Evolutionary conservation across 176 grass and related monocot genomes (phyloP), one percentile per base, ranked within the genome.

Genomic region (Oryza glumipatula): DNA sequence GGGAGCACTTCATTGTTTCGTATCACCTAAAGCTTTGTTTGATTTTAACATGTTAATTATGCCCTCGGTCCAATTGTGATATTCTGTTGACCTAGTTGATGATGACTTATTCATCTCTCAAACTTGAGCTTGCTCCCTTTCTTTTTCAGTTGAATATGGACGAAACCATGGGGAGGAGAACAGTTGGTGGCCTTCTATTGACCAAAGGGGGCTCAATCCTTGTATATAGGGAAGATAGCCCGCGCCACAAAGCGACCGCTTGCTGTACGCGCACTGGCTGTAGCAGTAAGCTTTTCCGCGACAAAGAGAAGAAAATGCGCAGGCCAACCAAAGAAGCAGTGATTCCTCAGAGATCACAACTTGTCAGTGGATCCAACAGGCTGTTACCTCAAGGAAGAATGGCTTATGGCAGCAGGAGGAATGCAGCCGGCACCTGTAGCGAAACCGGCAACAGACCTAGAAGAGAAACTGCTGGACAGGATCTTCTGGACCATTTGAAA

Each of bases 141-240:
- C 0, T 87, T 41, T 68, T 68, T 79, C 68, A 84, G 73, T 74
- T 78, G 52, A 84, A 87, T 79, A 94, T 94, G 89, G 81, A 88
- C 77, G 91, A 90, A 86, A 30, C 70, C 23, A 92, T 88, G 94
- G 91, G 91, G 41, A 91, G 94, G 76, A 84, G 89, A 75, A 97
- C 94, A 9, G 94, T 88, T 8, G 48, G 82, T 44, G 91, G 94
- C 64, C 84, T 97, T 65, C 80, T 94, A 71, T 72, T 86, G 54
- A 92, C 89, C 44, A 93, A 73, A 90, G 91, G 87, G 7, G 94
- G 94, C 28, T 94, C 85, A 45, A 92, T 89, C 80, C 87, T 92
- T 43, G 61, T 93, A 58, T 92, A 77, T 60, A 75, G 94, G 71
- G 91, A 97, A 68, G 83, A 91, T 24, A 94, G 87, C 11, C 54